Conservation (phyloP, 176 grass and related monocot species). For the Cenchrus fungigraminus region DNA sequence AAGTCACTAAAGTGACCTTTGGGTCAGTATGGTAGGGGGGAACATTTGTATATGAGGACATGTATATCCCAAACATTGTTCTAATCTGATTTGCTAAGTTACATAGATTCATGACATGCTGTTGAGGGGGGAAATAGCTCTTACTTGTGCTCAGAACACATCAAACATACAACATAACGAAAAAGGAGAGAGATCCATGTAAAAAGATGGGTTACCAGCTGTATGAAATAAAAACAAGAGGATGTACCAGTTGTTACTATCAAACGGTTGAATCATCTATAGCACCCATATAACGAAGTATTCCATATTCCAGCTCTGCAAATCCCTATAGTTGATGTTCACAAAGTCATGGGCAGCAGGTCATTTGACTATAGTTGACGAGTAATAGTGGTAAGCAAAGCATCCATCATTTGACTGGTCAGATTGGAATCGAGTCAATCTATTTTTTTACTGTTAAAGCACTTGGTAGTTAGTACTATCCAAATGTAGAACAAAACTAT, state of each 20-base stretch:
- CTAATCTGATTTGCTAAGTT: too few species aligned
- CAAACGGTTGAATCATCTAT: slow-evolving; percentile 75
- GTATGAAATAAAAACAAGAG: neutral
- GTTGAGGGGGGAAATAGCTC: too few species aligned
- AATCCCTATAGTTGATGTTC: slow-evolving; percentile 53
- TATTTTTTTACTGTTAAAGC: neutral
- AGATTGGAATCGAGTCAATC: neutral
- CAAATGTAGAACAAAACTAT: neutral
- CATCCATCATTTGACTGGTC: neutral
- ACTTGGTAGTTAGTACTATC: neutral
- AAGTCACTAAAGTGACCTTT: too few species aligned
- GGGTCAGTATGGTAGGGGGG: too few species aligned
- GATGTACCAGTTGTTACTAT: slow-evolving; percentile 75
- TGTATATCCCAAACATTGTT: too few species aligned
- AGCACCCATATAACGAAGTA: slow-evolving; percentile 87
- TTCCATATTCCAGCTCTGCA: slow-evolving; percentile 90
- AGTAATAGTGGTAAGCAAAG: neutral
- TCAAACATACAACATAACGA: too few species aligned
- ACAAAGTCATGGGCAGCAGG: neutral
- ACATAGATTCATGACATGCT: too few species aligned
- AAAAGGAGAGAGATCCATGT: neutral
- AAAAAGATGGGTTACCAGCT: neutral
- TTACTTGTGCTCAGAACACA: too few species aligned
- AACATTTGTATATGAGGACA: too few species aligned
- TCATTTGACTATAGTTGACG: too few species aligned